phyloP scores from a whole-genome alignment of 495 filamentous ascomycete species.

The Parathielavia hyrcaniae region DNA sequence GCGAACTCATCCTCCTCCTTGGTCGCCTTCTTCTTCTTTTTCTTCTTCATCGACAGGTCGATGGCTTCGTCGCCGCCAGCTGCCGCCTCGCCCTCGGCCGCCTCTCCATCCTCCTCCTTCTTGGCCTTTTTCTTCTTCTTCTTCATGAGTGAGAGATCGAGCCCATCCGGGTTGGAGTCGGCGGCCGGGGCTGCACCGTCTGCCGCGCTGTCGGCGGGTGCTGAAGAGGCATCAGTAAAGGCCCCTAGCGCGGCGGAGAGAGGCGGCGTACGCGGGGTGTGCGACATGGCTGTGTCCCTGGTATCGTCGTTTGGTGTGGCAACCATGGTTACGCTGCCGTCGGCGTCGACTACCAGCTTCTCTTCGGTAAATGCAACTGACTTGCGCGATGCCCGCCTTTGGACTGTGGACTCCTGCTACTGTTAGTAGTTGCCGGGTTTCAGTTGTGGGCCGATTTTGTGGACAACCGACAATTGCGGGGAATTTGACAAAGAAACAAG shows the following conservation, averaged over 20 bases:
- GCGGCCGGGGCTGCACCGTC: slow-evolving; percentile 50
- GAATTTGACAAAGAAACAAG: not conserved
- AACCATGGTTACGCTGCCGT: slow-evolving; percentile 68
- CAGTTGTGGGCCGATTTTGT: not conserved
- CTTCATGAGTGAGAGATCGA: slow-evolving; percentile 43
- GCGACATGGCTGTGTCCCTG: slow-evolving; percentile 66
- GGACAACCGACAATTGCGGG: slow-evolving; percentile 3
- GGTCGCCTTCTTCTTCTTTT: slow-evolving; percentile 86
- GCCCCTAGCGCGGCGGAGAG: slow-evolving; percentile 45
- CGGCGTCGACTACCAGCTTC: slow-evolving; percentile 72
- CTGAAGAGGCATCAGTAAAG: slow-evolving; percentile 44
- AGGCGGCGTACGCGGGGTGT: slow-evolving; percentile 57
- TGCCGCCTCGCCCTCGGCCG: slow-evolving; percentile 38
- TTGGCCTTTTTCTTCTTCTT: slow-evolving; percentile 85
- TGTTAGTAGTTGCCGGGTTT: slow-evolving; percentile 32
- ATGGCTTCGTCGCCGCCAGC: slow-evolving; percentile 29
- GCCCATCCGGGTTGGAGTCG: slow-evolving; percentile 40
- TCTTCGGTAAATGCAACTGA: slow-evolving; percentile 87
- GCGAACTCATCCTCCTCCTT: slow-evolving; percentile 57
- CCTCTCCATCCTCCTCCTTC: slow-evolving; percentile 62
- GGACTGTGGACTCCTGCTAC: slow-evolving; percentile 38
- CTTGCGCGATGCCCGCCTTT: slow-evolving; percentile 61
- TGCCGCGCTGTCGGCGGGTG: slow-evolving; percentile 55
- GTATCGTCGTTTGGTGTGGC: slow-evolving; percentile 55
- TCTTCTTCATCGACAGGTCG: slow-evolving; percentile 80